A percentile compares a stretch with the other conserved stretches of the same genome.
These are phyloP conservation scores for Saccharomycopsis oosterbeekiorum DNA, from an alignment of 805 yeast genomes.

Conservation along the genomic window DNA sequence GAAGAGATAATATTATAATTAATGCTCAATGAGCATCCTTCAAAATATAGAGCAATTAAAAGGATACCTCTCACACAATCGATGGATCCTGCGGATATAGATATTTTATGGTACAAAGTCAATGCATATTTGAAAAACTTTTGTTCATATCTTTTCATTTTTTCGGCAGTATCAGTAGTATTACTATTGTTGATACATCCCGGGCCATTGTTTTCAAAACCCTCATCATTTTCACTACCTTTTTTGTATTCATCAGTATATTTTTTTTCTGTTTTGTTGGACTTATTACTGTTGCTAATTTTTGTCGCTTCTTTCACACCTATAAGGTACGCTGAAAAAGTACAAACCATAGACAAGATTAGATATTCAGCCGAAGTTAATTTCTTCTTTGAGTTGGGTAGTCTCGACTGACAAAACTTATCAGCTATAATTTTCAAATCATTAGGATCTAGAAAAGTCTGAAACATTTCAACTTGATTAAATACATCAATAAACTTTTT, in stretches of 20 bases:
- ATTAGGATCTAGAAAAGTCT: not conserved
- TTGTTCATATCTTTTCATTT: constrained; percentile 4
- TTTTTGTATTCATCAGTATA: not conserved
- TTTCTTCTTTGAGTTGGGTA: not conserved
- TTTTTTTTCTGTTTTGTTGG: not conserved
- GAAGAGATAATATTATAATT: constrained; percentile 34
- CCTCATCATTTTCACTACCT: not conserved
- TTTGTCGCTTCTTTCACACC: not conserved
- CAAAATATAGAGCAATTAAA: constrained; percentile 32
- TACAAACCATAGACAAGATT: not conserved
- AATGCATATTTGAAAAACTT: constrained; percentile 32
- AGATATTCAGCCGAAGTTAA: not conserved
- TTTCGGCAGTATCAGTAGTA: not conserved
- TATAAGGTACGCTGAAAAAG: not conserved
- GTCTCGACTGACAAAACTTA: not conserved
- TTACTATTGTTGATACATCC: not conserved
- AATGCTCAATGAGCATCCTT: constrained; percentile 31
- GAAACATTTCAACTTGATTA: not conserved
- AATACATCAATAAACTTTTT: not conserved
- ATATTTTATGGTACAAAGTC: constrained; percentile 44
- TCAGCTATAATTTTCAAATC: not conserved
- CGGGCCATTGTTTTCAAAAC: not conserved
- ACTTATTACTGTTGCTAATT: not conserved
- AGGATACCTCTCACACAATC: constrained; percentile 43
- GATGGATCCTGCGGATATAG: constrained; percentile 27